phyloP scores from a whole-genome alignment of 345 rosid species.

The Acer saccharum region DNA sequence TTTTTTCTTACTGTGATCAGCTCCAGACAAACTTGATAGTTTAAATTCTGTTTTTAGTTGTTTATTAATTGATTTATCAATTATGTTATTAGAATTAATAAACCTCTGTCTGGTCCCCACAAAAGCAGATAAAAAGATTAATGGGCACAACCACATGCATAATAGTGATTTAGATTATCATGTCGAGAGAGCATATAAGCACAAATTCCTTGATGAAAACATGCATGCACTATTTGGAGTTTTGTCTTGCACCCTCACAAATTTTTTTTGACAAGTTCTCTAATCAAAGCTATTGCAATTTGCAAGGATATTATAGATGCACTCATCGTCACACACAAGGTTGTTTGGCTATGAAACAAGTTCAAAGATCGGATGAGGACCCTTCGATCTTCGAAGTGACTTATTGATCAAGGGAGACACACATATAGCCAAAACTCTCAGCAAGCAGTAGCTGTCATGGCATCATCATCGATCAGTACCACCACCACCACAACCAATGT shows the following conservation, averaged over 20 bases:
- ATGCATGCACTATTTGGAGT: slow-evolving; percentile 12
- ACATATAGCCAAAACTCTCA: slow-evolving; percentile 40
- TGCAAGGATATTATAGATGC: slow-evolving; percentile 67
- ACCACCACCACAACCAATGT: slow-evolving; percentile 1
- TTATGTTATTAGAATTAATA: too few species aligned
- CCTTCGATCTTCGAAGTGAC: slow-evolving; percentile 45
- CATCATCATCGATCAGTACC: too few species aligned
- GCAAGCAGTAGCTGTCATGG: neutral
- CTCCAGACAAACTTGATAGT: neutral
- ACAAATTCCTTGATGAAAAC: neutral
- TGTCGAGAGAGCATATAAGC: neutral
- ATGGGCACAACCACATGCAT: neutral
- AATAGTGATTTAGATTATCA: neutral
- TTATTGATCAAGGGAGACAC: slow-evolving; percentile 51
- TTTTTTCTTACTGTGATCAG: neutral
- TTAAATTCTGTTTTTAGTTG: neutral
- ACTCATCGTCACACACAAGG: slow-evolving; percentile 56
- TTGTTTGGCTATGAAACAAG: slow-evolving; percentile 67
- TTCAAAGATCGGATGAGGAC: slow-evolving; percentile 58
- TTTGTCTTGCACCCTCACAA: neutral
- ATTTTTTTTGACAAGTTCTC: neutral
- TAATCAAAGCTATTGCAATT: neutral
- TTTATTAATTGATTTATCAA: neutral
- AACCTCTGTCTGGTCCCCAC: neutral
- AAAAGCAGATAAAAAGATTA: neutral